A percentile compares a stretch with the other conserved stretches of the same genome.
Conservation (phyloP, 345 rosid species). For the Eucalyptus regnans region DNA sequence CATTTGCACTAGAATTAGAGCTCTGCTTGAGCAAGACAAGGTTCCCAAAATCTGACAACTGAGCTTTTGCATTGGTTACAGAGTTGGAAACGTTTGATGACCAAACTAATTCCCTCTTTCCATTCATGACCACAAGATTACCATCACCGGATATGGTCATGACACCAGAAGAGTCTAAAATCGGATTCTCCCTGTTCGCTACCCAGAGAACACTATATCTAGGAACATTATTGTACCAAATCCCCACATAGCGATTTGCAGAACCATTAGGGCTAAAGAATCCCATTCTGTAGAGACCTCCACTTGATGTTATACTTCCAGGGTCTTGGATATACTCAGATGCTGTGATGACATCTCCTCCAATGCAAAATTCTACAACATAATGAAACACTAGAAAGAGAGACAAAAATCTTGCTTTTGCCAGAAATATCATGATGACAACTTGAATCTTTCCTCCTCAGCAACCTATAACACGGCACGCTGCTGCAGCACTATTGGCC, state of each 20-base stretch:
- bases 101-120: conserved; percentile 20
- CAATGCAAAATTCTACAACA: background rate
- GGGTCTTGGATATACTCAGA: conserved; percentile 22
- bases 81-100: conserved; percentile 24
- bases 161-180: conserved; percentile 34
- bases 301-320: conserved; percentile 13
- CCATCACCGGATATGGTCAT: conserved; percentile 27
- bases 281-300: conserved; percentile 28
- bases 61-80: background rate
- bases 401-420: background rate
- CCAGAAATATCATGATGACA: background rate
- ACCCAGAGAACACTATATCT: conserved; percentile 29
- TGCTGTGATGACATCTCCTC: conserved; percentile 17
- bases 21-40: conserved; percentile 19
- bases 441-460: background rate
- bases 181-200: conserved; percentile 34
- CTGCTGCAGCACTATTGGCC: background rate
- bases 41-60: conserved; percentile 39
- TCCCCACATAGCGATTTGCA: conserved; percentile 31
- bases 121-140: conserved; percentile 24
- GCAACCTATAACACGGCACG: background rate
- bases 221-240: conserved; percentile 30
- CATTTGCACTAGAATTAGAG: background rate
- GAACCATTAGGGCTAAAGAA: conserved; percentile 46
- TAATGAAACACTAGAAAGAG: background rate